These are phyloP conservation scores for Fusarium circinatum DNA, from an alignment of 2,329 filamentous ascomycete species.

Conservation along the genomic window DNA sequence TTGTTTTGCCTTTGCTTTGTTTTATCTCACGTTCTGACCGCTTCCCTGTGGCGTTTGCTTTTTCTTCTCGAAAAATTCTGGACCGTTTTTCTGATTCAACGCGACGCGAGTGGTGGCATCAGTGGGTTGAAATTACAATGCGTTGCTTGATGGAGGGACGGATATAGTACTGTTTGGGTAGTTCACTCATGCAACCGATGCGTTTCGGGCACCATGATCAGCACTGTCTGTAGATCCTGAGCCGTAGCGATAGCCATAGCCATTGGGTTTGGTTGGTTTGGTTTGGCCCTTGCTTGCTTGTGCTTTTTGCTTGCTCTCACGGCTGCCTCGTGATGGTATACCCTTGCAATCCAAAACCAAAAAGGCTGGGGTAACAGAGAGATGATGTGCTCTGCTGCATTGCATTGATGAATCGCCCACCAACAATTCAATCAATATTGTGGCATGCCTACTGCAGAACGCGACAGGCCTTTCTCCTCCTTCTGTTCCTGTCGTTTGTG, in stretches of 20 bases:
- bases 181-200: conserved; percentile 5
- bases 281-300: conserved; percentile 10
- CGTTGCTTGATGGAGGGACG: conserved; percentile 5
- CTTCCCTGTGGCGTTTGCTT: conserved; percentile 37
- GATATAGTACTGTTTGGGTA: conserved; percentile 1
- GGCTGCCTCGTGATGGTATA: conserved; percentile 13
- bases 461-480: conserved; percentile 4
- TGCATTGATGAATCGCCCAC: conserved; percentile 18
- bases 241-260: neutral
- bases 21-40: conserved; percentile 23
- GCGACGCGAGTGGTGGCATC: neutral
- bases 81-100: conserved; percentile 1
- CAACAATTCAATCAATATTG: neutral
- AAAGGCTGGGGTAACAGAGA: conserved; percentile 4
- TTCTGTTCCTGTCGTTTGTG: conserved; percentile 21
- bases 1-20: conserved; percentile 13
- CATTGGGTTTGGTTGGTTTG: neutral
- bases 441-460: neutral
- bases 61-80: conserved; percentile 39
- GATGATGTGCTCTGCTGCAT: conserved; percentile 15
- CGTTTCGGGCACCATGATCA: conserved; percentile 28
- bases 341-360: neutral
- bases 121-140: neutral
- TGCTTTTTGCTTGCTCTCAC: conserved; percentile 4
- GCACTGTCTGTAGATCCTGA: conserved; percentile 21